Conservation (phyloP, 1,139 yeast genomes). For the Maudiozyma humilis region DNA sequence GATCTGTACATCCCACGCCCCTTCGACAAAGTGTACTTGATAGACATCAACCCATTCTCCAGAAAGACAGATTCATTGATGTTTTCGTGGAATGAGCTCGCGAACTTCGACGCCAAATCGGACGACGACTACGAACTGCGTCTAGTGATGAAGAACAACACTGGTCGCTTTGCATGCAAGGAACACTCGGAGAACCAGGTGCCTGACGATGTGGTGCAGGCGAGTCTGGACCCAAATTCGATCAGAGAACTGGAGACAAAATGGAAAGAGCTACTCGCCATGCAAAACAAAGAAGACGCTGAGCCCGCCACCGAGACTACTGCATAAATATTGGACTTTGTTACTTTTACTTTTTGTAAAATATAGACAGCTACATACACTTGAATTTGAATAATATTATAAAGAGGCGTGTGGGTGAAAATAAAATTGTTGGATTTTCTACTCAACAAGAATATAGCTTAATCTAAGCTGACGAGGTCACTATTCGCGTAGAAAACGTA, state of each 20-base stretch:
- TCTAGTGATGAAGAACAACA: constrained; percentile 55
- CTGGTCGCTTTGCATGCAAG: constrained; percentile 66
- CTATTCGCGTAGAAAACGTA: too few species aligned
- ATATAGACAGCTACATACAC: not conserved
- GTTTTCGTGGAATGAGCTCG: constrained; percentile 77
- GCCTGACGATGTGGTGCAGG: constrained; percentile 84
- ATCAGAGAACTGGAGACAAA: constrained; percentile 58
- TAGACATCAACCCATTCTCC: constrained; percentile 82
- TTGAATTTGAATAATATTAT: not conserved
- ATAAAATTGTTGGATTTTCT: not conserved
- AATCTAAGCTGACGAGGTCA: too few species aligned
- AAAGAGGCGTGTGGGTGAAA: not conserved
- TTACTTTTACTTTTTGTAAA: not conserved
- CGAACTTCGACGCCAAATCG: constrained; percentile 9
- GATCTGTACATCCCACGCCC: constrained; percentile 82
- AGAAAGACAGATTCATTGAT: constrained; percentile 67
- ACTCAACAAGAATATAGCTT: not conserved
- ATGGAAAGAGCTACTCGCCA: constrained; percentile 40
- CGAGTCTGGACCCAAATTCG: constrained; percentile 54
- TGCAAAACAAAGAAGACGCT: constrained; percentile 28
- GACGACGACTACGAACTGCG: constrained; percentile 48
- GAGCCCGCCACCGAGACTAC: constrained; percentile 10
- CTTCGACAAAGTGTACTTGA: constrained; percentile 50
- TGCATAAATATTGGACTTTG: not conserved
- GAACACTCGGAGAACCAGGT: constrained; percentile 88